Conservation (phyloP, 1,139 yeast species). For the Yarrowia galli region DNA sequence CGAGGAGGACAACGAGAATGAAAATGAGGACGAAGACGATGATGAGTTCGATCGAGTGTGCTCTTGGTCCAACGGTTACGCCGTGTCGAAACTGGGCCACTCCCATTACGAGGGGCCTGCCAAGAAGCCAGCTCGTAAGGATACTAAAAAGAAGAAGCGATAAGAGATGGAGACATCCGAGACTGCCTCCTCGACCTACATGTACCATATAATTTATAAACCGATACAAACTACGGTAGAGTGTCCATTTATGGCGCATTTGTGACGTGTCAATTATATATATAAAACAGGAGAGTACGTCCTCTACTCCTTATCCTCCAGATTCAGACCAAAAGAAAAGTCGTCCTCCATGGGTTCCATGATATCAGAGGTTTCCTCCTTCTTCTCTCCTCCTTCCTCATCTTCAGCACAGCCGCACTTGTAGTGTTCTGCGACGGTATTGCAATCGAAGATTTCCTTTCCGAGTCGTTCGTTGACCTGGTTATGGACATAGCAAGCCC, state of each 20-base stretch:
- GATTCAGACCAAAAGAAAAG: conserved; percentile 2
- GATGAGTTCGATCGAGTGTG: conserved; percentile 46
- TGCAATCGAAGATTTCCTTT: conserved; percentile 82
- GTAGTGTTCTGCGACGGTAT: conserved; percentile 82
- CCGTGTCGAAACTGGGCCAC: conserved; percentile 46
- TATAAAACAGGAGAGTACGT: neutral
- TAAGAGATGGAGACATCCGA: neutral
- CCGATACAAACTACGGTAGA: neutral
- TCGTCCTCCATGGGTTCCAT: conserved; percentile 36
- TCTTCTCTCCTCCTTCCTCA: conserved; percentile 55
- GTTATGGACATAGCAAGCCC: conserved; percentile 98
- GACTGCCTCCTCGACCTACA: neutral
- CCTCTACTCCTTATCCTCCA: neutral
- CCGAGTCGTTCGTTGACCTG: conserved; percentile 75
- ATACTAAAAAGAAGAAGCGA: conserved; percentile 31
- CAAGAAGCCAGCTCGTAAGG: conserved; percentile 19
- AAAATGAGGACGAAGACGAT: conserved; percentile 45
- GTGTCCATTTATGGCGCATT: too few relatives aligned
- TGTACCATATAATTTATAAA: conserved; percentile 35
- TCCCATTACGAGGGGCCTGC: conserved; percentile 44
- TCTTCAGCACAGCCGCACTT: conserved; percentile 95
- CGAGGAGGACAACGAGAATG: conserved; percentile 39
- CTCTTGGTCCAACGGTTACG: conserved; percentile 48
- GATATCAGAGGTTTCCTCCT: conserved; percentile 43
- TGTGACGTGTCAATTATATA: neutral